A percentile compares a stretch with the other conserved stretches of the same genome.
These are phyloP conservation scores for Leccinum sublutescens DNA, from an alignment of 768 basidiomycete species.

Conservation along the genomic window DNA sequence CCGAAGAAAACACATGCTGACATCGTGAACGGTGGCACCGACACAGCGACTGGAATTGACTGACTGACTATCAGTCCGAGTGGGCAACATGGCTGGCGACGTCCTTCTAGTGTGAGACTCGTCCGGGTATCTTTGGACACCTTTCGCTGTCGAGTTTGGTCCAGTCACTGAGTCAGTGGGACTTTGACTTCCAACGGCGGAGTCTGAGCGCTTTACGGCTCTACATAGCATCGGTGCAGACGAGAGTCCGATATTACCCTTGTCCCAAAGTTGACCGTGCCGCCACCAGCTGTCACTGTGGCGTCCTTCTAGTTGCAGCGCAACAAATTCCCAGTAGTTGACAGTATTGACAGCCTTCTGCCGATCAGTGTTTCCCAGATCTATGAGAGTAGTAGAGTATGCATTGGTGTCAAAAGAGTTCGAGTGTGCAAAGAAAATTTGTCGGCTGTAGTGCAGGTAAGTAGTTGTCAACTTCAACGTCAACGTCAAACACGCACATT, in stretches of 20 bases:
- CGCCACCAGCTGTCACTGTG: not conserved
- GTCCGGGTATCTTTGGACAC: no score
- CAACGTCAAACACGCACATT: not conserved
- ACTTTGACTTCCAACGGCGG: no score
- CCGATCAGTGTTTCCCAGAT: not conserved
- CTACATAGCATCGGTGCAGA: no score
- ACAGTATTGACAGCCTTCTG: not conserved
- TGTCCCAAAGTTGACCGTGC: not conserved
- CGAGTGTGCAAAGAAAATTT: not conserved
- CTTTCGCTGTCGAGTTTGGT: no score
- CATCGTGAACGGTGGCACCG: no score
- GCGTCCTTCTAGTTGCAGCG: not conserved
- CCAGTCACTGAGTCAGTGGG: no score
- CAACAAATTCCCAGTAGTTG: not conserved
- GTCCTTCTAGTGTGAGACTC: no score
- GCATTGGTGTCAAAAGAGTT: not conserved
- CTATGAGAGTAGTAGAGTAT: not conserved
- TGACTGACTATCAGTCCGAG: no score
- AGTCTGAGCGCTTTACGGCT: no score
- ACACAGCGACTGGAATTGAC: no score
- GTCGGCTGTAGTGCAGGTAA: not conserved
- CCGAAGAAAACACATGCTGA: no score
- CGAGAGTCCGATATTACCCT: not conserved
- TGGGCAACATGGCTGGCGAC: no score
- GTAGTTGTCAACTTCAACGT: not conserved